Percentiles rank a stretch among this genome's conserved stretches.
These are phyloP conservation scores for Coniferiporia sulphurascens DNA, from an alignment of 1,284 basidiomycete species.

Conservation along the genomic window DNA sequence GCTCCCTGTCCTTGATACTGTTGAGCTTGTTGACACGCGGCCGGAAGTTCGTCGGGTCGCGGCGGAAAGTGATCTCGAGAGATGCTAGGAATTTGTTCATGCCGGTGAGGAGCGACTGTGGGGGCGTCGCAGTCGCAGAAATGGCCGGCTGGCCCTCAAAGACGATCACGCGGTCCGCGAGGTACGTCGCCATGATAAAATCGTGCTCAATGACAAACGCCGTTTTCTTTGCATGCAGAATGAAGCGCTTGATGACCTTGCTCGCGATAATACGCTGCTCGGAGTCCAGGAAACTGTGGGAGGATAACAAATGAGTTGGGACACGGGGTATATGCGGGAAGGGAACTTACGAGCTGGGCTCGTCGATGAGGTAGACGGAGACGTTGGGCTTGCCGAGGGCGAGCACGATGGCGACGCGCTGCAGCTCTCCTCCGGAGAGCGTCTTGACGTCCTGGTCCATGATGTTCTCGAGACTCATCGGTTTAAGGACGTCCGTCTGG, in stretches of 20 bases:
- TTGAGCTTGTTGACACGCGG: slow-evolving; percentile 93
- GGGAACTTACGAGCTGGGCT: slow-evolving; percentile 56
- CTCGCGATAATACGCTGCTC: slow-evolving; percentile 97
- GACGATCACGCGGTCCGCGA: slow-evolving; percentile 95
- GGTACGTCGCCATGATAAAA: slow-evolving; percentile 96
- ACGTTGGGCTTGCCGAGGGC: slow-evolving; percentile 83
- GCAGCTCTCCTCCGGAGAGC: slow-evolving; percentile 92
- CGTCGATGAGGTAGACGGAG: slow-evolving; percentile 84
- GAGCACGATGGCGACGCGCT: slow-evolving; percentile 91
- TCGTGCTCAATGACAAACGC: slow-evolving; percentile 98
- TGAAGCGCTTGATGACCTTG: slow-evolving; percentile 96
- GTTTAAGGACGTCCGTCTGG: slow-evolving; percentile 94
- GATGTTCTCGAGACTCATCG: slow-evolving; percentile 88
- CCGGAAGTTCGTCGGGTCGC: slow-evolving; percentile 92
- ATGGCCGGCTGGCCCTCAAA: slow-evolving; percentile 86
- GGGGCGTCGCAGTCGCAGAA: slow-evolving; percentile 82
- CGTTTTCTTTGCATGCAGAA: slow-evolving; percentile 92
- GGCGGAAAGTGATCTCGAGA: slow-evolving; percentile 92
- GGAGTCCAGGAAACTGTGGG: slow-evolving; percentile 83
- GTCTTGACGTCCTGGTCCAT: slow-evolving; percentile 97
- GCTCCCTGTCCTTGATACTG: slow-evolving; percentile 91
- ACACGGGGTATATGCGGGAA: background rate
- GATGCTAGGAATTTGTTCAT: slow-evolving; percentile 93
- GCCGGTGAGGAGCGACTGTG: slow-evolving; percentile 78
- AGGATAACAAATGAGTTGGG: slow-evolving; percentile 6